Percentiles rank a stretch among this genome's conserved stretches.
These are phyloP conservation scores for Entomortierella beljakovae DNA, from an alignment of 192 early-diverging fungal genomes.

Conservation along the genomic window DNA sequence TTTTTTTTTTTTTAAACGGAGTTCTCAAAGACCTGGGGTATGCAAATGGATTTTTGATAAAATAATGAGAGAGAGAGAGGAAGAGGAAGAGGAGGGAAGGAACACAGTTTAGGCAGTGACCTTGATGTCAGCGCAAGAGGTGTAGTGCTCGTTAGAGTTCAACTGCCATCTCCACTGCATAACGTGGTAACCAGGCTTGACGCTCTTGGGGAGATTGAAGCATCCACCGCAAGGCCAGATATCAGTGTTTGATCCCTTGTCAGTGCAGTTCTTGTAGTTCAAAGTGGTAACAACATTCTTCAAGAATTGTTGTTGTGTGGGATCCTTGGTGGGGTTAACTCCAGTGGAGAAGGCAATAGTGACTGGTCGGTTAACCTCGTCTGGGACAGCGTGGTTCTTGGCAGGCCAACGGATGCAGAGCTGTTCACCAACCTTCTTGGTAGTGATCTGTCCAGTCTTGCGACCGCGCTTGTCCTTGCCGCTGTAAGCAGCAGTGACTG, in stretches of 20 bases:
- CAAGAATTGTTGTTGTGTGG: slow-evolving; percentile 37
- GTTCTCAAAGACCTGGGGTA: too few relatives aligned
- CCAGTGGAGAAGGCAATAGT: slow-evolving; percentile 23
- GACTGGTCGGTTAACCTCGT: slow-evolving; percentile 37
- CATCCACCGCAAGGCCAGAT: slow-evolving; percentile 52
- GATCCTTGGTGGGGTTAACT: slow-evolving; percentile 24
- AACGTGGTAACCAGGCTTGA: slow-evolving; percentile 24
- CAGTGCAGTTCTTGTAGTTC: slow-evolving; percentile 53
- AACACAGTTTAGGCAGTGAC: neutral
- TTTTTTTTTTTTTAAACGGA: too few relatives aligned
- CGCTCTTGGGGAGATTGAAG: slow-evolving; percentile 30
- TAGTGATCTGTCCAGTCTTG: slow-evolving; percentile 31
- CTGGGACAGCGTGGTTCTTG: slow-evolving; percentile 49
- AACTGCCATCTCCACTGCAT: slow-evolving; percentile 55
- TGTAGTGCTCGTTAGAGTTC: slow-evolving; percentile 27
- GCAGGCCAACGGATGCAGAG: slow-evolving; percentile 55
- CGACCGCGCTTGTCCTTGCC: slow-evolving; percentile 36
- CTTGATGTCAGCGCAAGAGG: slow-evolving; percentile 39
- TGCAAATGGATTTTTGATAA: neutral
- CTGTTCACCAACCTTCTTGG: slow-evolving; percentile 18
- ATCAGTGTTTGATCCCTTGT: slow-evolving; percentile 34
- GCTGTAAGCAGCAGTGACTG: slow-evolving; percentile 27
- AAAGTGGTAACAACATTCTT: slow-evolving; percentile 22
- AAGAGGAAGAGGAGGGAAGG: neutral
- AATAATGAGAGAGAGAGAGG: neutral